phyloP scores from a whole-genome alignment of 179 eudicot species.

The Beta lomatogona region DNA sequence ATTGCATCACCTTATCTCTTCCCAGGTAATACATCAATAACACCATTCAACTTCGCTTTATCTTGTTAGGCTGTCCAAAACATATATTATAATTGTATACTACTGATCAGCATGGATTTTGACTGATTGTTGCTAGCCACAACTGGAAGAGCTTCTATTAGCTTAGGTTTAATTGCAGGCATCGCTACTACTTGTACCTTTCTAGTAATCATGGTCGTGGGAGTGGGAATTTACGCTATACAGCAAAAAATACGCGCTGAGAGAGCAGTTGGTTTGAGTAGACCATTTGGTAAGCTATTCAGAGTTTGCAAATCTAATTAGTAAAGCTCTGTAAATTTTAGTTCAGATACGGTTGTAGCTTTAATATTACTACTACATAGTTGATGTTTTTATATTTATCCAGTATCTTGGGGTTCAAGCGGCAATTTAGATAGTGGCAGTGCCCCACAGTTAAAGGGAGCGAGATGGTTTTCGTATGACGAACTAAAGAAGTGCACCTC shows the following conservation, averaged over 20 bases:
- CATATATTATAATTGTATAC: neutral
- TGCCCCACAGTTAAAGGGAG: constrained; percentile 89
- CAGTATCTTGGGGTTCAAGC: constrained; percentile 86
- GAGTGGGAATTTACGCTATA: constrained; percentile 69
- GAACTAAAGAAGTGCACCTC: constrained; percentile 81
- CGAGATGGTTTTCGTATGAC: constrained; percentile 95
- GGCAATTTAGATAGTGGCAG: constrained; percentile 70
- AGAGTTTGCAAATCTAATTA: neutral
- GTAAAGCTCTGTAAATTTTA: neutral
- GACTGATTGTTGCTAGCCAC: constrained; percentile 34
- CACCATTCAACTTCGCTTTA: neutral
- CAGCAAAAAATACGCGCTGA: constrained; percentile 87
- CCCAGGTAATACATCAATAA: constrained; percentile 50
- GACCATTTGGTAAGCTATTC: constrained; percentile 72
- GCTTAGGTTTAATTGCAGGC: constrained; percentile 51
- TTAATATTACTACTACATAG: neutral
- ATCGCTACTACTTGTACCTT: constrained; percentile 52
- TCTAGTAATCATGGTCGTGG: constrained; percentile 58
- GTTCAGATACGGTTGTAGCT: neutral
- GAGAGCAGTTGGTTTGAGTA: constrained; percentile 73
- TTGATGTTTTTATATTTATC: neutral
- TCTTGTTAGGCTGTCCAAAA: neutral
- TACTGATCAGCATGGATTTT: neutral
- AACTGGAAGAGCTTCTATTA: constrained; percentile 38
- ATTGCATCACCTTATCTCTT: constrained; percentile 66